These are phyloP conservation scores for Chytridium lagenaria DNA, from an alignment of 371 early-diverging fungal genomes.

Conservation along the genomic window DNA sequence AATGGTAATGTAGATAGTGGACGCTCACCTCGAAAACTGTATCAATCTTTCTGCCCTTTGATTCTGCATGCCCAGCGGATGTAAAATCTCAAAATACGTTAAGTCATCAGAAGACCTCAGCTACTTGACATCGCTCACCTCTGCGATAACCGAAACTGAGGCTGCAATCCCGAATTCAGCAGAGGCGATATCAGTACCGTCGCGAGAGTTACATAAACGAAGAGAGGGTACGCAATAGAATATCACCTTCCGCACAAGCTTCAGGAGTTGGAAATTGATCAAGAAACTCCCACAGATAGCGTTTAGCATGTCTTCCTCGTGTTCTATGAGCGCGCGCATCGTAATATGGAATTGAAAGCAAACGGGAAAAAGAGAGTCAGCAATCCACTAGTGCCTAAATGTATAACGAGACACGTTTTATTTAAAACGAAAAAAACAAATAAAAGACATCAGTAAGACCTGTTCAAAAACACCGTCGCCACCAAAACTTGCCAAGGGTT, in stretches of 20 bases:
- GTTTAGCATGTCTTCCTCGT: slow-evolving; percentile 19
- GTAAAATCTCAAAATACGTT: slow-evolving; percentile 7
- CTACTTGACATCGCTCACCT: neutral
- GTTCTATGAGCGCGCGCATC: slow-evolving; percentile 14
- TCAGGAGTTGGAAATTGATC: slow-evolving; percentile 26
- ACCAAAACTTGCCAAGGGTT: slow-evolving; percentile 33
- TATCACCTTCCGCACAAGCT: slow-evolving; percentile 13
- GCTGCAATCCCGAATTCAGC: neutral
- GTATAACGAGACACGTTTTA: neutral
- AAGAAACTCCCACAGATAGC: slow-evolving; percentile 23
- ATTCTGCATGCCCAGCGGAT: slow-evolving; percentile 30
- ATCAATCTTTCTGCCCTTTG: slow-evolving; percentile 27
- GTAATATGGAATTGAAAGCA: too few relatives aligned
- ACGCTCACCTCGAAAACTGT: slow-evolving; percentile 29
- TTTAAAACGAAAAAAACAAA: neutral
- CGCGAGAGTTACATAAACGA: too few relatives aligned
- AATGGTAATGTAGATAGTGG: too few relatives aligned
- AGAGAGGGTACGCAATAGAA: neutral
- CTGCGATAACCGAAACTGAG: neutral
- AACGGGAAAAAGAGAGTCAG: too few relatives aligned
- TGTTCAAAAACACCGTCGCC: slow-evolving; percentile 36
- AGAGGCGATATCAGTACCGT: too few relatives aligned
- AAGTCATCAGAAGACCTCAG: neutral
- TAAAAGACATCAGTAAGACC: neutral
- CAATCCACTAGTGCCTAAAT: too few relatives aligned